These are phyloP conservation scores for Blastomyces percursus DNA, from an alignment of 2,329 filamentous ascomycete genomes.

Conservation along the genomic window DNA sequence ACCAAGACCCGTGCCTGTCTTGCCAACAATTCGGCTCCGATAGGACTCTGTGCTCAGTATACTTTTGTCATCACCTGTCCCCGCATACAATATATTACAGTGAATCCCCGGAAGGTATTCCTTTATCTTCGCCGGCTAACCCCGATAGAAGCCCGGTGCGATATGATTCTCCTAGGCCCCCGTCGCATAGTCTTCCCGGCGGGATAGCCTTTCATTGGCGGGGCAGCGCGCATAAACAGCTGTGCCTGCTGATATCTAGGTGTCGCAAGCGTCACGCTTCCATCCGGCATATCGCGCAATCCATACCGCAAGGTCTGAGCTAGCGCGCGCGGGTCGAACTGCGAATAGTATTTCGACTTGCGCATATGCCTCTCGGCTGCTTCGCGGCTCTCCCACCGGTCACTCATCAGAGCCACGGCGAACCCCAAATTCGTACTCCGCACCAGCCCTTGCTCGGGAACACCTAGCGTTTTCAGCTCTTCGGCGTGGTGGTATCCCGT, in stretches of 20 bases:
- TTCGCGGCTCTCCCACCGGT: background rate
- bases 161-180: background rate
- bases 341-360: background rate
- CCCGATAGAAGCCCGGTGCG: background rate
- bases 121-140: background rate
- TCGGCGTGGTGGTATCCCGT: background rate
- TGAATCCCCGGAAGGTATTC: background rate
- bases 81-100: background rate
- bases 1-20: background rate
- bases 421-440: background rate
- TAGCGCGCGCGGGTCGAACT: background rate
- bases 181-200: background rate
- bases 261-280: background rate
- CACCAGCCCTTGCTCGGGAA: background rate
- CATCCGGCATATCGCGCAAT: background rate
- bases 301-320: background rate
- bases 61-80: background rate
- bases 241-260: background rate
- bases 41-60: background rate
- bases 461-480: background rate
- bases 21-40: background rate
- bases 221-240: background rate
- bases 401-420: background rate
- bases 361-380: background rate
- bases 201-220: background rate